Evolutionary conservation across 2,329 filamentous ascomycete species (phyloP).

Genomic region (Davidsoniella eucalypti): DNA sequence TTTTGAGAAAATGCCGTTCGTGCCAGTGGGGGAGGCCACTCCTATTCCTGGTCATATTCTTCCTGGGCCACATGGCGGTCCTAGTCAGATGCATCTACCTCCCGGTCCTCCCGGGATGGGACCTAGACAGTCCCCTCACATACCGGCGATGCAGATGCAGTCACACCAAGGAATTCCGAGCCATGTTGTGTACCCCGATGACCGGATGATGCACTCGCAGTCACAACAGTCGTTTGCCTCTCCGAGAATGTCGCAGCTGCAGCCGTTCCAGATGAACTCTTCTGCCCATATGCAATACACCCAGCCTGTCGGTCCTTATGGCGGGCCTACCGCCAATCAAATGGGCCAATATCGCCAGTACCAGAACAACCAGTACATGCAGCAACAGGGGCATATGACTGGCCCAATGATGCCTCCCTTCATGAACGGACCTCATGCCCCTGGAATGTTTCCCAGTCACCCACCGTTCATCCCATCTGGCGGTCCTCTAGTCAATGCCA

Average conservation of each 20-base stretch:
- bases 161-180: conserved; percentile 50
- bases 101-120: conserved; percentile 23
- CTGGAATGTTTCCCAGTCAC: conserved; percentile 48
- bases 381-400: conserved; percentile 56
- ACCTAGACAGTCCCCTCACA: conserved; percentile 49
- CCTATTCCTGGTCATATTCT: conserved; percentile 53
- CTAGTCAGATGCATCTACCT: conserved; percentile 50
- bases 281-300: conserved; percentile 55
- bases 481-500: conserved; percentile 37
- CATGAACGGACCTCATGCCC: conserved; percentile 58
- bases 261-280: conserved; percentile 51
- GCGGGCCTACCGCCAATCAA: conserved; percentile 52
- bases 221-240: conserved; percentile 76
- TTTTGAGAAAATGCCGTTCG: conserved; percentile 49
- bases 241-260: conserved; percentile 55
- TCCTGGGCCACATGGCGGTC: conserved; percentile 65
- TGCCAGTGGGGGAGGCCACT: conserved; percentile 36
- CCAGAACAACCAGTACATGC: conserved; percentile 51
- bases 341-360: conserved; percentile 55
- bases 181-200: conserved; percentile 48
- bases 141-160: conserved; percentile 63
- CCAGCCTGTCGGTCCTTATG: conserved; percentile 56
- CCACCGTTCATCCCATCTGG: conserved; percentile 46
- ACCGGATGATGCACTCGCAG: conserved; percentile 77
- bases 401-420: conserved; percentile 71